Conservation (phyloP, 345 rosid species). For the Tarenaya hassleriana region DNA sequence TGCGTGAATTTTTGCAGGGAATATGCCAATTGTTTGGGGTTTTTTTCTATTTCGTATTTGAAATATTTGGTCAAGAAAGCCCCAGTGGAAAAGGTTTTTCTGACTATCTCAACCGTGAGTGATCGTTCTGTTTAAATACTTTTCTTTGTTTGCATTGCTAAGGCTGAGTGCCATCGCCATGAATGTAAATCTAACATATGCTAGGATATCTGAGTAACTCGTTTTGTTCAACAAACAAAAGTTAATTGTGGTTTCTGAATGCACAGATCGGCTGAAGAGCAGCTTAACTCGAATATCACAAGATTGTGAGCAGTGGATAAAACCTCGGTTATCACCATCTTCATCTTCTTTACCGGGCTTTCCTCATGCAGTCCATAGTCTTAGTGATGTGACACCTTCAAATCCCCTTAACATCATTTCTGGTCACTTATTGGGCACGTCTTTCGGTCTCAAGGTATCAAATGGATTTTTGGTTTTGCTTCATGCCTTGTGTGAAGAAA, state of each 20-base stretch:
- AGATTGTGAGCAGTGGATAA: constrained; percentile 94
- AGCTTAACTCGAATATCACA: constrained; percentile 66
- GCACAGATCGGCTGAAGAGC: constrained; percentile 66
- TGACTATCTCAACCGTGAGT: constrained; percentile 70
- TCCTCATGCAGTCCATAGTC: constrained; percentile 33
- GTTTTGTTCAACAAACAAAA: constrained; percentile 6
- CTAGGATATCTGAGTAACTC: constrained; percentile 19
- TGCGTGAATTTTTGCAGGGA: constrained; percentile 72
- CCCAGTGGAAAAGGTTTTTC: constrained; percentile 47
- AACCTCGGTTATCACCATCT: constrained; percentile 43
- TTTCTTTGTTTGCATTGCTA: constrained; percentile 13
- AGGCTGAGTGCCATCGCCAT: neutral
- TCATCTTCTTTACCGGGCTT: constrained; percentile 48
- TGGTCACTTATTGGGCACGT: constrained; percentile 39
- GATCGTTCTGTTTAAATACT: constrained; percentile 13
- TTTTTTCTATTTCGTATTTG: constrained; percentile 67
- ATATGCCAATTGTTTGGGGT: constrained; percentile 89
- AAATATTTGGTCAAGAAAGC: constrained; percentile 67
- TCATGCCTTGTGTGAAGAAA: constrained; percentile 2
- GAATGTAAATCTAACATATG: too few relatives aligned
- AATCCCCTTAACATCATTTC: constrained; percentile 42
- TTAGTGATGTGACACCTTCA: constrained; percentile 59
- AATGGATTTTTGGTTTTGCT: neutral
- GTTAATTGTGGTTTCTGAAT: constrained; percentile 6
- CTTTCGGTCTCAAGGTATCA: constrained; percentile 88